These are phyloP conservation scores for Aspergillus sojae DNA, from an alignment of 2,329 filamentous ascomycete species.

Conservation along the genomic window DNA sequence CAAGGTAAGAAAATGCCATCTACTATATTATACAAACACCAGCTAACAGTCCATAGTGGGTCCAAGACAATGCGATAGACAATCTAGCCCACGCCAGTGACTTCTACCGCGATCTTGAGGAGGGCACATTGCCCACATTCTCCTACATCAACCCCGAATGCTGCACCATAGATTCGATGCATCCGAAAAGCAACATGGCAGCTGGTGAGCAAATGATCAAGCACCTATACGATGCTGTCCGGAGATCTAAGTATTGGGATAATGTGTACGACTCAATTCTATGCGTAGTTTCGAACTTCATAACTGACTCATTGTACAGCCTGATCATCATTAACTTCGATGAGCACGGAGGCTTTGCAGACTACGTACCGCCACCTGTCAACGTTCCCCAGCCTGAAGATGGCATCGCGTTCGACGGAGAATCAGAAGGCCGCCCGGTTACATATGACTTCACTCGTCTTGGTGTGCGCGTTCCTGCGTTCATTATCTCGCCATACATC, in stretches of 20 bases:
- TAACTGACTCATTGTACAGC: constrained; percentile 15
- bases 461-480: constrained; percentile 42
- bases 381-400: constrained; percentile 40
- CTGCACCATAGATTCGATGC: constrained; percentile 41
- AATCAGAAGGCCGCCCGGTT: constrained; percentile 35
- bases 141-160: constrained; percentile 52
- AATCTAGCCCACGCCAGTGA: constrained; percentile 32
- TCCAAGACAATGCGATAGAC: constrained; percentile 41
- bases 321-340: constrained; percentile 46
- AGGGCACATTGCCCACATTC: constrained; percentile 69
- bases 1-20: constrained; percentile 20
- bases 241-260: constrained; percentile 44
- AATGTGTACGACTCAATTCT: constrained; percentile 23
- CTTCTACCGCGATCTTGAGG: constrained; percentile 69
- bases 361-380: constrained; percentile 42
- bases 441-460: constrained; percentile 44
- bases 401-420: constrained; percentile 33
- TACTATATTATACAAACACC: background rate
- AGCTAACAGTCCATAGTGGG: constrained; percentile 28
- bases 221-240: constrained; percentile 47
- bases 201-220: constrained; percentile 44
- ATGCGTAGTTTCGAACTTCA: background rate
- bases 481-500: constrained; percentile 40
- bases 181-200: constrained; percentile 43
- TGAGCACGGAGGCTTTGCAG: constrained; percentile 46